Evolutionary conservation across 768 basidiomycete genomes (phyloP).

Genomic region (Exsudoporus frostii): DNA sequence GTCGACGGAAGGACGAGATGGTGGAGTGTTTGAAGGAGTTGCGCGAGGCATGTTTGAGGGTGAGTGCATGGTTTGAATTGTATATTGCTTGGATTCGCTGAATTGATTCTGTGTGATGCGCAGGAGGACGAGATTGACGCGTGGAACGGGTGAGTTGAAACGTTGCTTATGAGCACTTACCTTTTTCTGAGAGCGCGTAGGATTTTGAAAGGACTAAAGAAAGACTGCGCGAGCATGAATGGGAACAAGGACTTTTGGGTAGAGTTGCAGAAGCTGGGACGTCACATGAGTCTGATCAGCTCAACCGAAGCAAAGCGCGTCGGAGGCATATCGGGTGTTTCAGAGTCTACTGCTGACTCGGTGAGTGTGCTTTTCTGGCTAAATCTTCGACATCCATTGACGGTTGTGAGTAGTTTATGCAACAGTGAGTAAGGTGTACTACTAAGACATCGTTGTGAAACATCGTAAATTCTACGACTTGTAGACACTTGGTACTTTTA

Average conservation of each 20-base stretch:
- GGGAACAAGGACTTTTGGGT: slow-evolving; percentile 73
- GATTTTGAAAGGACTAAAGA: slow-evolving; percentile 58
- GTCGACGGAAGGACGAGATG: slow-evolving; percentile 63
- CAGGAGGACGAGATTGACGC: slow-evolving; percentile 81
- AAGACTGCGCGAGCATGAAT: slow-evolving; percentile 48
- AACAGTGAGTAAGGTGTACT: slow-evolving; percentile 8
- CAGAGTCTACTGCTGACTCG: slow-evolving; percentile 51
- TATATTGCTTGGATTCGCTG: background rate
- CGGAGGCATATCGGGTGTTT: slow-evolving; percentile 55
- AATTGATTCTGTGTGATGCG: background rate
- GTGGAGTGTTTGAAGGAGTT: slow-evolving; percentile 68
- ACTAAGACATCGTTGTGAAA: background rate
- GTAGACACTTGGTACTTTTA: no score
- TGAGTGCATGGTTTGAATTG: slow-evolving; percentile 27
- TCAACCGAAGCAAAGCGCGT: slow-evolving; percentile 56
- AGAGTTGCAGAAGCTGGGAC: slow-evolving; percentile 48
- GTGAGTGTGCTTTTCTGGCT: slow-evolving; percentile 37
- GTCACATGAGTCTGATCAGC: slow-evolving; percentile 57
- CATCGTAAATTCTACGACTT: no score
- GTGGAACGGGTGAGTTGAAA: slow-evolving; percentile 67
- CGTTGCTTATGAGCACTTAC: background rate
- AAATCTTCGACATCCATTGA: background rate
- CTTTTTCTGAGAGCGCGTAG: slow-evolving; percentile 35
- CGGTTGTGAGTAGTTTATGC: slow-evolving; percentile 20
- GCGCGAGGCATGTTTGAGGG: slow-evolving; percentile 64